These are phyloP conservation scores for Termitomyces sp. DNA, from an alignment of 768 basidiomycete species.

Conservation along the genomic window DNA sequence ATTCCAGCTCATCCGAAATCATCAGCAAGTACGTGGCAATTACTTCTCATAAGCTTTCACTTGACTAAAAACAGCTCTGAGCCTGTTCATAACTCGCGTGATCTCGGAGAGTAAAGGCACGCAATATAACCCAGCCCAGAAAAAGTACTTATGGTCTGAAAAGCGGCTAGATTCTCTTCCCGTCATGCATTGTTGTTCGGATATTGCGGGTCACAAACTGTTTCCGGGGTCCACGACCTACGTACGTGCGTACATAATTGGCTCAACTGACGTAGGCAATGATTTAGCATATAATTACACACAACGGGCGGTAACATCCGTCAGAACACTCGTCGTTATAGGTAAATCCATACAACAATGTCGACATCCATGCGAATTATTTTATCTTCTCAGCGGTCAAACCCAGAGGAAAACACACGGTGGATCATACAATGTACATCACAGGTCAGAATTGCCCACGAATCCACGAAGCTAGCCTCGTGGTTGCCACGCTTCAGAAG, in stretches of 20 bases:
- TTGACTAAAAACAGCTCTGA: not conserved
- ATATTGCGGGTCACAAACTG: not conserved
- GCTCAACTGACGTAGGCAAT: constrained; percentile 7
- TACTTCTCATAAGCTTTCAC: not conserved
- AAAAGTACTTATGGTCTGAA: not conserved
- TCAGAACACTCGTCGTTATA: not conserved
- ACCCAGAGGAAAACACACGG: not conserved
- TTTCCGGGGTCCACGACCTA: constrained; percentile 3
- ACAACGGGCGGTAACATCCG: not conserved
- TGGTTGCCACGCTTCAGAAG: constrained; percentile 4
- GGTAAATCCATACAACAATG: too few relatives aligned
- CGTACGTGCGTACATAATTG: constrained; percentile 11
- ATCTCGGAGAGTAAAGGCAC: not conserved
- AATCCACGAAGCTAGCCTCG: not conserved
- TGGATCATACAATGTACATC: not conserved
- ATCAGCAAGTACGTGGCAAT: not conserved
- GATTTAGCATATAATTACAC: not conserved
- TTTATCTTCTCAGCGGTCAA: not conserved
- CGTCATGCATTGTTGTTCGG: not conserved
- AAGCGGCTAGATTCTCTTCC: not conserved
- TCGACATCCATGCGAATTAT: not conserved
- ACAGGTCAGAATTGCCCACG: not conserved
- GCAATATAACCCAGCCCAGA: not conserved
- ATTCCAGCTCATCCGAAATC: not conserved
- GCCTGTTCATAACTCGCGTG: not conserved